Base-by-base conservation (phyloP, 345 rosid genomes). In the Bruguiera sexangula region DNA sequence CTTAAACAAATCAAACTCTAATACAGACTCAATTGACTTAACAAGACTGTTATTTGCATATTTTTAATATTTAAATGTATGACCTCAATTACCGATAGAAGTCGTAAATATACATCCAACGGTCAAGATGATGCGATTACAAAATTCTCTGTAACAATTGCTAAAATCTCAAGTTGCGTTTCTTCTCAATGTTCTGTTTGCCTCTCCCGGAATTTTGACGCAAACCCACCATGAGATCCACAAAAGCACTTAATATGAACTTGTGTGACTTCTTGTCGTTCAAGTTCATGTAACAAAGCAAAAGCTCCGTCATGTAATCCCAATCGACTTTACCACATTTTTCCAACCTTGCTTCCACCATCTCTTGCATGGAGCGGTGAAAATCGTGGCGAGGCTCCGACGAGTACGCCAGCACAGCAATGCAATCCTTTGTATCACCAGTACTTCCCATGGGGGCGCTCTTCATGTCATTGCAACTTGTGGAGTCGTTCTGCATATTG, bases 291-390 rank as follows among this genome's bases (percentile, higher is more conserved):
- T 82, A 92, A 79, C 83, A 84, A 71, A 89, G 80, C 77, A 92
- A 69, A n/a, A 94, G 79, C 85, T 87, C 92, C 65, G 87, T 90
- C 96, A 95, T 76, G 79, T 84, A 89, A 58, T 87, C 96, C 99
- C 99, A 95, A 29, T 88, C 96, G 19, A 90, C 76, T 2, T 6
- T 57, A 18, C 78, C 80, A 0, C 62, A 56, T 19, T 69, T 48
- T 55, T 67, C 65, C 67, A 84, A 15, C 78, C 85, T 84, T 21
- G 85, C 80, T 36, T 86, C 88, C 70, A 85, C 83, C 92, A 89
- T 84, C 53, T 86, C 97, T 66, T 81, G 79, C 97, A 95, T 95
- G 19, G 99, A 92, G 26, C 75, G 73, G 67, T 71, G 74, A 73
- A 94, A 94, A 60, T 89, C 99, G 6, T 82, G 77, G 73, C 76